phyloP scores from a whole-genome alignment of 2,329 filamentous ascomycete species.

The Ceratocystiopsis brevicomis region DNA sequence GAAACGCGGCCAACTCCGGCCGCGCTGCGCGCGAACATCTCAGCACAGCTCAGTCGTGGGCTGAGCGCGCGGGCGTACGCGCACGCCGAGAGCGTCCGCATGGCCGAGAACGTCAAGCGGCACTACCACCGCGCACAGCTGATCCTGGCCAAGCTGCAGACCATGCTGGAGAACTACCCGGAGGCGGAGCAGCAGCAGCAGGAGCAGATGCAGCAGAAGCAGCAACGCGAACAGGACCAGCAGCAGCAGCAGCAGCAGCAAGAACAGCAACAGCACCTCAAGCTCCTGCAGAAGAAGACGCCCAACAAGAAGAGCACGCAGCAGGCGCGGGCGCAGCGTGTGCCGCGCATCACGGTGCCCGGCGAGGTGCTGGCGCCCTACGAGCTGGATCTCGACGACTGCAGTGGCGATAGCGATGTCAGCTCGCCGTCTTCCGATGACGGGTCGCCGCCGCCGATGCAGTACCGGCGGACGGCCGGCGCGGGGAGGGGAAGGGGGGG shows the following conservation, averaged over 20 bases:
- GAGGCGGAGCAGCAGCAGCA: slow-evolving; percentile 30
- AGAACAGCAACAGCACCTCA: slow-evolving; percentile 33
- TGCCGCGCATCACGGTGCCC: slow-evolving; percentile 43
- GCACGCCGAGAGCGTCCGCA: slow-evolving; percentile 42
- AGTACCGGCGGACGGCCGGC: slow-evolving; percentile 12
- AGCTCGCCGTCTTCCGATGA: slow-evolving; percentile 15
- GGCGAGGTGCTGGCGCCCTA: slow-evolving; percentile 48
- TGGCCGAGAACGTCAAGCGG: slow-evolving; percentile 42
- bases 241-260: slow-evolving; percentile 35
- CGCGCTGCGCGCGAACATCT: slow-evolving; percentile 40
- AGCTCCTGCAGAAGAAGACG: slow-evolving; percentile 13
- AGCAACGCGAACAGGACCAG: slow-evolving; percentile 20
- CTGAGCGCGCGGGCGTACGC: slow-evolving; percentile 37
- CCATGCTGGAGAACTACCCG: slow-evolving; percentile 42
- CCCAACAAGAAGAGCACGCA: slow-evolving; percentile 2
- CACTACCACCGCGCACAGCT: slow-evolving; percentile 42
- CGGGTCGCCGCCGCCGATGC: slow-evolving; percentile 16
- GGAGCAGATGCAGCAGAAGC: slow-evolving; percentile 32
- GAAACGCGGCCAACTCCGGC: slow-evolving; percentile 29
- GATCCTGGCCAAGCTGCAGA: slow-evolving; percentile 38
- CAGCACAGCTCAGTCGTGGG: slow-evolving; percentile 33
- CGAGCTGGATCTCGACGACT: slow-evolving; percentile 42
- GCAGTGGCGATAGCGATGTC: slow-evolving; percentile 31
- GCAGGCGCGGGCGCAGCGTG: slow-evolving; percentile 14
- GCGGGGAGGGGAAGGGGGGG: no score